Evolutionary conservation across 208 protist genomes (phyloP).

Genomic region (Crithidia fasciculata): DNA sequence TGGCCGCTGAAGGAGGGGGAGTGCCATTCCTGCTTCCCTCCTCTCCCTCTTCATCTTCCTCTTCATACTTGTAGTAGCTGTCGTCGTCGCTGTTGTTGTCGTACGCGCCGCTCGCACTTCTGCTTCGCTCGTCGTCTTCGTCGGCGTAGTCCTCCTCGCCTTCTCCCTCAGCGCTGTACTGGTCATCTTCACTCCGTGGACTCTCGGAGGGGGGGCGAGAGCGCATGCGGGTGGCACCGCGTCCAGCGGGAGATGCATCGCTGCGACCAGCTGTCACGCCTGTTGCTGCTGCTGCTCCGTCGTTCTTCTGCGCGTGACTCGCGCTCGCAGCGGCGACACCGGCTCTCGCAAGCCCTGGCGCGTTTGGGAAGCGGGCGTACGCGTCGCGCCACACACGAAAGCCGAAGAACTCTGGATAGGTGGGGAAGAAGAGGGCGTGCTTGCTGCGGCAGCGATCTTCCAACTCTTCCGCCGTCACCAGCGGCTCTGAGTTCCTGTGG

Average conservation of each 20-base stretch:
- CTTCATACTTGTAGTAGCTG: neutral
- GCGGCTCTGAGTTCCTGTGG: conserved; percentile 31
- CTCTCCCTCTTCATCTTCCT: conserved; percentile 1
- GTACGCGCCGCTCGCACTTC: neutral
- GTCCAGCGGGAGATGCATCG: neutral
- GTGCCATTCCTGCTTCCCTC: conserved; percentile 2
- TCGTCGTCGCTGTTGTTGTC: neutral
- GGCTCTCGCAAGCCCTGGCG: conserved; percentile 19
- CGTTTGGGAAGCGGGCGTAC: conserved; percentile 53
- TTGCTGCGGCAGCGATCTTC: conserved; percentile 59
- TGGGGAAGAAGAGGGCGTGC: conserved; percentile 64
- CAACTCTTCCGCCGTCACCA: conserved; percentile 54
- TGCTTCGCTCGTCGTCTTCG: conserved; percentile 6
- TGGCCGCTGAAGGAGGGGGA: no score
- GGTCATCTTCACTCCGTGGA: neutral
- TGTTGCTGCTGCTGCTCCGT: neutral
- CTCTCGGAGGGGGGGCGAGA: neutral
- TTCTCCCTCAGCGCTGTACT: neutral
- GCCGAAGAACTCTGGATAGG: conserved; percentile 66
- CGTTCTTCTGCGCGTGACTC: neutral
- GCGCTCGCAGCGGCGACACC: neutral
- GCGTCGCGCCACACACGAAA: conserved; percentile 69
- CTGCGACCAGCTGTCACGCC: neutral
- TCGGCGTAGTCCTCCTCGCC: conserved; percentile 16
- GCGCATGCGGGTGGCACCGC: neutral